Percentiles rank a stretch among this genome's conserved stretches.
These are phyloP conservation scores for Blastobotrys mokoenaii DNA, from an alignment of 805 yeast genomes.

Conservation along the genomic window DNA sequence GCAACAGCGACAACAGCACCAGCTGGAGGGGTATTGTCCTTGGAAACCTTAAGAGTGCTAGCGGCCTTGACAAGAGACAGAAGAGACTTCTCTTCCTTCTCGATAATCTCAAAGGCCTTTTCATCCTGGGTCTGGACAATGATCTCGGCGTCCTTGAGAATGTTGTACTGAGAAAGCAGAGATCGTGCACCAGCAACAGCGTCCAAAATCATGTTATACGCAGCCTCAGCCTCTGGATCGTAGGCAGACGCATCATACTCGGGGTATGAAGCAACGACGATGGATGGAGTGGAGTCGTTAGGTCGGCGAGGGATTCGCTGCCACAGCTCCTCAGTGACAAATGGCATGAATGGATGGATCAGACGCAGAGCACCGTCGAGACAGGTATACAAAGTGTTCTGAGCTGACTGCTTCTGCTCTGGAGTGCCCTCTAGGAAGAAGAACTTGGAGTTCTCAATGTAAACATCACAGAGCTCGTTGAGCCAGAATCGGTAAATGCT, in stretches of 20 bases:
- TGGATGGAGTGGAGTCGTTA: slow-evolving; percentile 58
- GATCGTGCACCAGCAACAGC: slow-evolving; percentile 90
- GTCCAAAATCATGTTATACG: slow-evolving; percentile 77
- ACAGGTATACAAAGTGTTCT: slow-evolving; percentile 88
- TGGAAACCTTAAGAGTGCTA: slow-evolving; percentile 59
- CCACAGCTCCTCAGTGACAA: slow-evolving; percentile 96
- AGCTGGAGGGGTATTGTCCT: slow-evolving; percentile 56
- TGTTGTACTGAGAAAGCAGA: slow-evolving; percentile 79
- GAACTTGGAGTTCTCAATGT: slow-evolving; percentile 93
- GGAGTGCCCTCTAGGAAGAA: slow-evolving; percentile 86
- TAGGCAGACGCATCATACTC: slow-evolving; percentile 49
- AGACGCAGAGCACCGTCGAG: slow-evolving; percentile 83
- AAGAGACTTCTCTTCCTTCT: slow-evolving; percentile 74
- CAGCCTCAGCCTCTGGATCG: slow-evolving; percentile 56
- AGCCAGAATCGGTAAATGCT: slow-evolving; percentile 92
- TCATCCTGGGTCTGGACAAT: slow-evolving; percentile 62
- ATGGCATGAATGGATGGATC: slow-evolving; percentile 99
- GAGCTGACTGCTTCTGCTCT: slow-evolving; percentile 79
- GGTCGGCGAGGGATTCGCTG: slow-evolving; percentile 90
- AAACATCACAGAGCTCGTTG: slow-evolving; percentile 90
- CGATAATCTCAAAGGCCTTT: slow-evolving; percentile 43
- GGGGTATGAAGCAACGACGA: slow-evolving; percentile 77
- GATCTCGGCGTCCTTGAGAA: slow-evolving; percentile 80
- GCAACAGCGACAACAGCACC: slow-evolving; percentile 85
- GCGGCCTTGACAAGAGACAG: slow-evolving; percentile 89